Base-by-base conservation (phyloP, 305 asterid species). In the Fraxinus platypoda region DNA sequence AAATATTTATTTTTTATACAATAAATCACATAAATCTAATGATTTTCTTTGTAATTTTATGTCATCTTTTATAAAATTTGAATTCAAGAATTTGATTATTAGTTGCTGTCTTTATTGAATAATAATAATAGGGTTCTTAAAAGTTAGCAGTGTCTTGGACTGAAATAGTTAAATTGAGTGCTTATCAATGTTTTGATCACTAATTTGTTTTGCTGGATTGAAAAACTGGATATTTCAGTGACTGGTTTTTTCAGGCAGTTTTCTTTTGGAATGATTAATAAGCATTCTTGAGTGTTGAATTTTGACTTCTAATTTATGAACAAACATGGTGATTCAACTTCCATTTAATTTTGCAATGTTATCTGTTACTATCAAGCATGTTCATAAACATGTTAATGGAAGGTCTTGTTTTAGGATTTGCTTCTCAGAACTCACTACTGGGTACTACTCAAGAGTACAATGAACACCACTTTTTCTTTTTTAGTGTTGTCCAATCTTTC, bases 71-170 rank as follows among this genome's bases (percentile, higher is more conserved):
- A 5, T 34, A 34, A 34, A 34, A 4, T 34, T 34, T 78, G 19
- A 46, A 78, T 49, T 64, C 12, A 17, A 71, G 79, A 21, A 80
- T 87, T 66, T 62, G 83, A 79, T 80, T 80, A 33, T 74, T 62
- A 68, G 59, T 84, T 82, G n/a, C n/a, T n/a, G n/a, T n/a, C n/a
- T n/a, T 19, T 79, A 28, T 77, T 52, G 49, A 80, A 59, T 52
- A 78, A n/a, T 80, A 66, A 77, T 43, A 66, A 28, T 28, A 28
- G 64, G 57, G 4, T 46, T 46, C 59, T 49, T 49, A 15, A 0
- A 11, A 49, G n/a, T 49, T 76, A 78, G 83, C 0, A 34, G 1
- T 34, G 38, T 34, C 38, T 6, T 34, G 38, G 8, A 34, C 8
- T 5, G 38, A 34, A 34, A 34, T 34, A 34, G 38, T 34, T 34